Evolutionary conservation across 2,329 filamentous ascomycete species (phyloP), one percentile per base, ranked within the genome.

Genomic region (Fonsecaea erecta): DNA sequence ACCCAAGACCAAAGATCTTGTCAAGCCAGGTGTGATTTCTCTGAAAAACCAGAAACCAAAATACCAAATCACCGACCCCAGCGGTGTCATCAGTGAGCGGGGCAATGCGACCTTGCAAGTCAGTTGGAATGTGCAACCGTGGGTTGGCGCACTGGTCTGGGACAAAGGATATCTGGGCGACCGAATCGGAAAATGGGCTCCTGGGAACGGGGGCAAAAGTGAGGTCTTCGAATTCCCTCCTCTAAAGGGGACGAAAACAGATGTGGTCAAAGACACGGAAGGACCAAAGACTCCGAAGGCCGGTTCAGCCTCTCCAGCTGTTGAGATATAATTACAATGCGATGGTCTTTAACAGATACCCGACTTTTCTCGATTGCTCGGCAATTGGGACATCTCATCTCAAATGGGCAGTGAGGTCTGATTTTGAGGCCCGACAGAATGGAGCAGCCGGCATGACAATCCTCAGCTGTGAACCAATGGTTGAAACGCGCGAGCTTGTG

Each of bases 71-170:
- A 96, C 93, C 3, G 93, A 97, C 77, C 91, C 94, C 11, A 86
- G 85, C 11, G 91, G 93, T 67, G 88, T 88, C 77, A 84, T 98
- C 70, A 90, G 91, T 52, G 85, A 90, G 74, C 83, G 87, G 55
- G 81, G 85, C 57, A 88, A 95, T 75, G 92, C 94, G 63, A 88
- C 86, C 32, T 82, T 99, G 68, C 88, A 89, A 73, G 82, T 98
- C 60, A 90, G 95, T 75, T 99, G 96, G 87, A 98, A 98, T 79
- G 90, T 98, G 66, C 95, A 99, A 83, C 95, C 95, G 34, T 98
- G 94, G 92, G 92, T 99, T 11, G 95, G 95, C 14, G 79, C 90
- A 59, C 79, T 98, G 77, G 90, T 90, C 48, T 99, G 95, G 95
- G 89, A 90, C 74, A 72, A 73, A 26, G 70, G 71, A 1, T 63